Conservation (phyloP, 352 stramenopile genomes). For the Phytophthora aleatoria region DNA sequence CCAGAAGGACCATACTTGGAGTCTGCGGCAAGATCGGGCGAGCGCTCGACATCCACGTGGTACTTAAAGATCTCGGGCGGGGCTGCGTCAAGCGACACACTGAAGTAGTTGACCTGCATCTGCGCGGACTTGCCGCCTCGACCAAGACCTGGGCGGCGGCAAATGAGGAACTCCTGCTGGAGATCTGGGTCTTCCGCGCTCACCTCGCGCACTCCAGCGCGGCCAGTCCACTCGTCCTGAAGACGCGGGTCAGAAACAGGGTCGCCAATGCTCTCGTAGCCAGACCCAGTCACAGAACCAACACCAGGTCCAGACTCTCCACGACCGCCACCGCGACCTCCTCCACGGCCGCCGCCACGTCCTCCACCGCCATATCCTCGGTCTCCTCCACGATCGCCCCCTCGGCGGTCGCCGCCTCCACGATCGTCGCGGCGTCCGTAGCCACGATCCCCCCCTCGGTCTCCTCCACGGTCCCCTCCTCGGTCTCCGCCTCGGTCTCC, state of each 20-base stretch:
- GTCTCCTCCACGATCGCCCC: constrained; percentile 17
- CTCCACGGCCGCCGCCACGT: constrained; percentile 35
- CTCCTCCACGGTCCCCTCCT: not conserved
- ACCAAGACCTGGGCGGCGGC: constrained; percentile 44
- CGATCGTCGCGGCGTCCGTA: constrained; percentile 21
- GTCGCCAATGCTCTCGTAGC: constrained; percentile 59
- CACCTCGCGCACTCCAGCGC: constrained; percentile 37
- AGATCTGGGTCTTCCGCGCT: constrained; percentile 49
- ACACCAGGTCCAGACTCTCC: constrained; percentile 44
- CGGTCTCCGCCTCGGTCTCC: constrained; percentile 4
- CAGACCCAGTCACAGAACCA: constrained; percentile 45
- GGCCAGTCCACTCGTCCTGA: constrained; percentile 55
- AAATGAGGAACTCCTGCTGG: constrained; percentile 50
- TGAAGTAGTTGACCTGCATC: constrained; percentile 73
- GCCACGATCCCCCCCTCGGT: constrained; percentile 18
- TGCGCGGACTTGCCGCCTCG: constrained; percentile 40
- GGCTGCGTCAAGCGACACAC: constrained; percentile 49
- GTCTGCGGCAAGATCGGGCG: constrained; percentile 38
- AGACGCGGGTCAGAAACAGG: constrained; percentile 55
- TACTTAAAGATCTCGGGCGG: constrained; percentile 76
- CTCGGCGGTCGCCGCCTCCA: constrained; percentile 17
- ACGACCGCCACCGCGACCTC: constrained; percentile 37
- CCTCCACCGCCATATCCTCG: constrained; percentile 35
- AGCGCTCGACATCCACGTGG: constrained; percentile 63
- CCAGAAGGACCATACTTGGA: constrained; percentile 56